phyloP scores from a whole-genome alignment of 73 alveolate genomes.

The Paramecium biaurelia region DNA sequence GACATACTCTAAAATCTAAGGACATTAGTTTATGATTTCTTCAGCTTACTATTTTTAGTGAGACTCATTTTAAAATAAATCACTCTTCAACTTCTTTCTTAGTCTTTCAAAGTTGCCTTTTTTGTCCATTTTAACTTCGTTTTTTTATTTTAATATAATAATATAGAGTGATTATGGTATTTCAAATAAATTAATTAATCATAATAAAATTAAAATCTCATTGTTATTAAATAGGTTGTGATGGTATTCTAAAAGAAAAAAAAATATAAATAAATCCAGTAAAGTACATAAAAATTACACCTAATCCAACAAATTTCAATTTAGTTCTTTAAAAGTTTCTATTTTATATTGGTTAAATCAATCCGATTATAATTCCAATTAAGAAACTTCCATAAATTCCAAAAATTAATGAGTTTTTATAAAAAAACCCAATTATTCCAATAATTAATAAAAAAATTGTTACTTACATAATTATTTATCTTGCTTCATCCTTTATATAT shows the following conservation, averaged over 20 bases:
- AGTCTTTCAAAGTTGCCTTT: conserved; percentile 23
- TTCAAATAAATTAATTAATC: not conserved
- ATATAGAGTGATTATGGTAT: not conserved
- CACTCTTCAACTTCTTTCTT: not conserved
- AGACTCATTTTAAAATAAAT: not conserved
- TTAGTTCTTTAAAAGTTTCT: not conserved
- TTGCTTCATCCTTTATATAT: not conserved
- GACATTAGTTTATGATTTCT: conserved; percentile 8
- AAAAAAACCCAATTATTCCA: conserved; percentile 1
- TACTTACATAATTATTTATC: not conserved
- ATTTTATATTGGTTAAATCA: not conserved
- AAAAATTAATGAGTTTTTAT: not conserved
- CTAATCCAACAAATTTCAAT: not conserved
- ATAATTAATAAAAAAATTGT: not conserved
- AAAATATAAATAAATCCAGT: not conserved
- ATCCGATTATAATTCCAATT: not conserved
- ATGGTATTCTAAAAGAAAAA: not conserved
- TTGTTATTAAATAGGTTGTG: not conserved
- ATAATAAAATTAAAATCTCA: not conserved
- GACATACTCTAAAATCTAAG: not conserved
- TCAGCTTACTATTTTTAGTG: not conserved
- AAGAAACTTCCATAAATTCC: not conserved
- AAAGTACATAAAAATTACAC: not conserved
- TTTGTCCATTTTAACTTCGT: conserved; percentile 18
- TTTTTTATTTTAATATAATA: not conserved